Conservation (phyloP, 768 basidiomycete genomes). For the Asterophora parasitica region DNA sequence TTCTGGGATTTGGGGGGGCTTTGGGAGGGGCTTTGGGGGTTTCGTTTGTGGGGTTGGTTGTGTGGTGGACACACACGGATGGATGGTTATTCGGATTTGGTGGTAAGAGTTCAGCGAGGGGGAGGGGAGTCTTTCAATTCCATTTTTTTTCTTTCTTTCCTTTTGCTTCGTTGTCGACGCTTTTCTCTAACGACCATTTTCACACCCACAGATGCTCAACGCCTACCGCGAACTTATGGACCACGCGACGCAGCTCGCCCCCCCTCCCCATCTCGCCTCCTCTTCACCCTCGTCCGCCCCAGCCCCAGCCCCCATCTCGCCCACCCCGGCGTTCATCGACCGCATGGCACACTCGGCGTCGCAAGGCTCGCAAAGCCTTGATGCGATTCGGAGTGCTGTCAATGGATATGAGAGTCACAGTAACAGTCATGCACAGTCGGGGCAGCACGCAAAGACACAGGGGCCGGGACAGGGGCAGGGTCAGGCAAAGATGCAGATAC, state of each 20-base stretch:
- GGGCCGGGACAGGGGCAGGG: too few species aligned
- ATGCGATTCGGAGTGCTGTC: constrained; percentile 22
- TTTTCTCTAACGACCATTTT: not conserved
- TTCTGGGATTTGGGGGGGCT: constrained; percentile 3
- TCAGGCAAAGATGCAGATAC: too few species aligned
- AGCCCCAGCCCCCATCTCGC: constrained; percentile 14
- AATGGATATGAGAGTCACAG: not conserved
- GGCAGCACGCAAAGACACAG: too few species aligned
- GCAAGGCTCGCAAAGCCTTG: constrained; percentile 42
- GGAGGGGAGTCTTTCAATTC: too few species aligned
- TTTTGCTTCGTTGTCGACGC: not conserved
- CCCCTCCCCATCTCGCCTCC: not conserved
- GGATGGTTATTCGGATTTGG: too few species aligned
- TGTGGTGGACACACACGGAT: too few species aligned
- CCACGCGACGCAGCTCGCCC: constrained; percentile 13
- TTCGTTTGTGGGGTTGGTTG: too few species aligned
- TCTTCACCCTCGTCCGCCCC: constrained; percentile 10
- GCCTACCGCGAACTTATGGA: constrained; percentile 30
- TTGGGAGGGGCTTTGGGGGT: too few species aligned
- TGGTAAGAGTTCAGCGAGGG: too few species aligned
- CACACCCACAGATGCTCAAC: constrained; percentile 17
- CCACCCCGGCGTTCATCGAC: constrained; percentile 23
- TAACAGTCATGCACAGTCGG: too few species aligned
- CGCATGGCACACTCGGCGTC: constrained; percentile 40
- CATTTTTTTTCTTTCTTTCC: not conserved